Evolutionary conservation across 257 asterid species (phyloP), one percentile per base, ranked within the genome.

Genomic region (Solanum megistacrolobum): DNA sequence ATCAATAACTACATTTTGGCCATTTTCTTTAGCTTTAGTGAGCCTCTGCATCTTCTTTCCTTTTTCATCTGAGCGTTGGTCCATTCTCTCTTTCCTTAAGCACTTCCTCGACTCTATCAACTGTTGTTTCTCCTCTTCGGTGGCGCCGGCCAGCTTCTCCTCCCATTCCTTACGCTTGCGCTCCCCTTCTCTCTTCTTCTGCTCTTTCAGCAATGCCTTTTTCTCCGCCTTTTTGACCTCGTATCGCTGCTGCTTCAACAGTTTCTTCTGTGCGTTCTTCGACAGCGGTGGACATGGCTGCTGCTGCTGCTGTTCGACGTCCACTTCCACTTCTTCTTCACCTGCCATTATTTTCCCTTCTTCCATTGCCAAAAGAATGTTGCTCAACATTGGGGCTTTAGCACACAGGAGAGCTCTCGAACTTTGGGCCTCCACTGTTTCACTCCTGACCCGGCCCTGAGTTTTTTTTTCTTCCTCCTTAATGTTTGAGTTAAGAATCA

Each of bases 221-320:
- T 95, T 96, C 94, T 93, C 96, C 34, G 94, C 97, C 89, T 97
- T 97, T 94, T 92, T 97, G 78, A 94, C 96, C 91, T 93, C 96
- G 91, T 87, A 96, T 6, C 93, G 76, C 89, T 95, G 96, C 86
- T 96, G 98, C 96, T 94, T 97, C 60, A 93, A 90, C 84, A 95
- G 92, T 89, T 90, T 93, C 91, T 96, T 97, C 89, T 91, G 96
- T 5, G 98, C 99, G 85, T 90, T 96, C 89, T 96, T 97, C 27
- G 98, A 97, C 83, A 96, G 89, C 65, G 69, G 55, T 43, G 38
- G 31, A 48, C 68, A 41, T 66, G 87, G 65, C 55, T 5, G 87
- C 32, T 25, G 46, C 7, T 5, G 62, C 65, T 25, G 39, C 48
- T 10, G 13, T 3, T 81, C 39, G 38, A 25, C 32, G 11, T 43